Base-by-base conservation (phyloP, 768 basidiomycete species). In the Tricholoma matsutake region DNA sequence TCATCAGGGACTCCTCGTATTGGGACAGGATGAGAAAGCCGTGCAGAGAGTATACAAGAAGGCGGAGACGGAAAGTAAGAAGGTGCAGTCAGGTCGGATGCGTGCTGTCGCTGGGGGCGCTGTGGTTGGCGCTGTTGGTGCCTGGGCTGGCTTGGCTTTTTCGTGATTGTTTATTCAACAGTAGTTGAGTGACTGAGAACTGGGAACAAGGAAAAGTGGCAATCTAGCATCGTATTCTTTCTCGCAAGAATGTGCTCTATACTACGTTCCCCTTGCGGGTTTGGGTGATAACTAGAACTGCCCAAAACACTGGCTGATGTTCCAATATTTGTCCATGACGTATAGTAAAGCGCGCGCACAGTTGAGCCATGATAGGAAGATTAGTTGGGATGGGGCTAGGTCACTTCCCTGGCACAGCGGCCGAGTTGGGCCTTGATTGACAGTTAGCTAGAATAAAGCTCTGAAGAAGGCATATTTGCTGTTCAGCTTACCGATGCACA, bases 111-210 rank as follows among this genome's bases (percentile, higher is more conserved):
- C 85, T 61, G 81, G 83, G 16, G 84, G 82, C 51, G 83, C 79
- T n/a, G 76, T 86, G 16, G 79, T 86, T 18, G 86, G 86, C 41
- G 86, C 83, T 41, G 83, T 85, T 6, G 84, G 84, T 43, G 78
- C 84, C 54, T 86, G 80, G 76, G 82, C 82, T 18, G 83, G 84
- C 14, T 76, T 87, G 56, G 86, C 86, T 32, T 77, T 81, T 71
- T 65, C 83, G 63, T 81, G 58, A 65, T 64, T 37, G 55, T 49
- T 63, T 29, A 16, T 52, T 29, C 16, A 2, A 6, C 16, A 16
- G 10, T 52, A 52, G 51, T 29, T 52, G 5, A 22, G 47, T 3
- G 14, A 4, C 4, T 14, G 6, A 6, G 6, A 25, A 31, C 7
- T 29, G n/a, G 28, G 10, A 52, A 32, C 29, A 32, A 32, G 11